A percentile compares a stretch with the other conserved stretches of the same genome.
phyloP scores from a whole-genome alignment of 495 filamentous ascomycete genomes.

The Penicillium herquei region DNA sequence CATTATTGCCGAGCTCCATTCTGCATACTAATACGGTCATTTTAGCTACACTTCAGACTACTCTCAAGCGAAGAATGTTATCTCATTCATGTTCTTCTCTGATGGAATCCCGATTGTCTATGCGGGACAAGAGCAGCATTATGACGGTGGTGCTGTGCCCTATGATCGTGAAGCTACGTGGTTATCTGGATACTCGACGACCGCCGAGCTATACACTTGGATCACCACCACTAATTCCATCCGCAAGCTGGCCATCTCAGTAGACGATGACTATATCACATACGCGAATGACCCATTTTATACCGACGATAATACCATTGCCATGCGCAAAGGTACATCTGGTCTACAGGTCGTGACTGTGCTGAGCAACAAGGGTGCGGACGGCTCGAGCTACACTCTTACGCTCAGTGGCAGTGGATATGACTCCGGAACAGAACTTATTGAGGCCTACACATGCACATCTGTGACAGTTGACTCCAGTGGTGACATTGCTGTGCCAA shows the following conservation, averaged over 20 bases:
- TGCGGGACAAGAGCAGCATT: conserved; percentile 74
- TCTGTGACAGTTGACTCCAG: conserved; percentile 27
- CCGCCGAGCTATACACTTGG: conserved; percentile 57
- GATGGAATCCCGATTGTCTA: conserved; percentile 69
- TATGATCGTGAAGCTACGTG: conserved; percentile 75
- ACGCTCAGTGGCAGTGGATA: conserved; percentile 38
- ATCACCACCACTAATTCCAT: conserved; percentile 60
- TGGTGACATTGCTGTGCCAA: conserved; percentile 25
- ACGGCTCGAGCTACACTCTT: conserved; percentile 41
- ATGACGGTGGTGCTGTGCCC: conserved; percentile 60
- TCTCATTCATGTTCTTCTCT: conserved; percentile 67
- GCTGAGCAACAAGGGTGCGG: conserved; percentile 54
- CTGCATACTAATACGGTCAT: not conserved
- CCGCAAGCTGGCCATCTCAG: conserved; percentile 51
- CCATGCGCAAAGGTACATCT: conserved; percentile 58
- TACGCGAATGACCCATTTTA: conserved; percentile 42
- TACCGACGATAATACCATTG: conserved; percentile 52
- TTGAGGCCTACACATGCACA: conserved; percentile 27
- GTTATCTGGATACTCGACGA: conserved; percentile 62
- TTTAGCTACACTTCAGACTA: conserved; percentile 46
- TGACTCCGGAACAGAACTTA: conserved; percentile 20
- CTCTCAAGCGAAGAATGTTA: conserved; percentile 63
- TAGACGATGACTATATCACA: too few relatives aligned
- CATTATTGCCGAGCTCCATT: not conserved
- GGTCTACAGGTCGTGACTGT: conserved; percentile 54